phyloP scores from a whole-genome alignment of 1,284 basidiomycete species.

The Pseudozyma sp. region DNA sequence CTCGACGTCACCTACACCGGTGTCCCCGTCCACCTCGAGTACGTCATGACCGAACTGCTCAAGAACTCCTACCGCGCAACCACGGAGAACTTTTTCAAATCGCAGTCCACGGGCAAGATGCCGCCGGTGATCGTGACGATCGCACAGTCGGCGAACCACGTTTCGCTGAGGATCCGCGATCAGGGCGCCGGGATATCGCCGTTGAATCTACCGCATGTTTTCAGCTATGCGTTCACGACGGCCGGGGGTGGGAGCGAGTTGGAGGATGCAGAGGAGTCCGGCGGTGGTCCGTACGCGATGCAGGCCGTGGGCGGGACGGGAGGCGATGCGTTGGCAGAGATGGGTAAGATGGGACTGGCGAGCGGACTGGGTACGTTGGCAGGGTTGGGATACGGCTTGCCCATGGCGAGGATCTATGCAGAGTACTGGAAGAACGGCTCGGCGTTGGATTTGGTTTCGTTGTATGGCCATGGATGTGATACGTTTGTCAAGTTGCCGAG shows the following conservation, averaged over 20 bases:
- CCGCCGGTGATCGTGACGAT: conserved; percentile 78
- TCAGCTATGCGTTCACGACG: conserved; percentile 91
- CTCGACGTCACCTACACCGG: conserved; percentile 73
- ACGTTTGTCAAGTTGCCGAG: conserved; percentile 59
- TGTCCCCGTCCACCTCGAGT: conserved; percentile 88
- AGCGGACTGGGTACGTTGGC: conserved; percentile 81
- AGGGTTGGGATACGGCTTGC: conserved; percentile 78
- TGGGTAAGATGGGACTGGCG: conserved; percentile 78
- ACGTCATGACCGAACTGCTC: conserved; percentile 75
- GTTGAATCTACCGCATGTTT: conserved; percentile 80
- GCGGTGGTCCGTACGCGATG: conserved; percentile 78
- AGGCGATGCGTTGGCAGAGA: conserved; percentile 74
- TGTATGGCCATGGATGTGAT: conserved; percentile 58
- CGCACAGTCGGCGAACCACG: conserved; percentile 75
- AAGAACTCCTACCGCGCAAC: conserved; percentile 92
- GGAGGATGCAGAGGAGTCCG: conserved; percentile 75
- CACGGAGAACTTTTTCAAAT: conserved; percentile 52
- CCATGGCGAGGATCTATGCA: conserved; percentile 85
- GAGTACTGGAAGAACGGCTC: conserved; percentile 66
- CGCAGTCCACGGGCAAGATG: conserved; percentile 21
- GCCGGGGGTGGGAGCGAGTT: conserved; percentile 74
- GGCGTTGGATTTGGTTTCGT: conserved; percentile 29
- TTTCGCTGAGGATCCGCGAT: conserved; percentile 83
- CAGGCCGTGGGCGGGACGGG: conserved; percentile 73
- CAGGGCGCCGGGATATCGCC: conserved; percentile 85